phyloP scores from a whole-genome alignment of 116 monocot species.

The Trichopus zeylanicus region DNA sequence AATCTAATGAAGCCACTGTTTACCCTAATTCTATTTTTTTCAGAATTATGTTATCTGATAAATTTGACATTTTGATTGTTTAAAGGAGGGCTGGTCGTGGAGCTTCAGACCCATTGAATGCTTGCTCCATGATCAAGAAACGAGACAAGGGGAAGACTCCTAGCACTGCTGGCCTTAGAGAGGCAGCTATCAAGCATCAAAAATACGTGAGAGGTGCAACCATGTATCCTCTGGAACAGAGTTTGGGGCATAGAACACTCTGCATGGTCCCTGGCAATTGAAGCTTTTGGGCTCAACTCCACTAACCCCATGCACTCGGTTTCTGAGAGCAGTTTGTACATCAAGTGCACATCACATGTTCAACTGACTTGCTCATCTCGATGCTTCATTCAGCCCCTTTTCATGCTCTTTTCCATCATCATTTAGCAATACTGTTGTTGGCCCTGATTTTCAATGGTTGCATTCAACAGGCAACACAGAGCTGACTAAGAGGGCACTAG shows the following conservation, averaged over 20 bases:
- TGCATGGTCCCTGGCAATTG: constrained; percentile 43
- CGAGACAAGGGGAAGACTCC: constrained; percentile 24
- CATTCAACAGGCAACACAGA: too few relatives aligned
- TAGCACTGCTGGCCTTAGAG: constrained; percentile 22
- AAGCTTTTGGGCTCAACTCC: neutral
- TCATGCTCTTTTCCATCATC: neutral
- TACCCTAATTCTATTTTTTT: neutral
- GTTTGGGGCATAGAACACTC: constrained; percentile 51
- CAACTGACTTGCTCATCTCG: neutral
- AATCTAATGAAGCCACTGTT: too few relatives aligned
- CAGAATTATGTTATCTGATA: neutral
- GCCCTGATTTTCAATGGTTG: too few relatives aligned
- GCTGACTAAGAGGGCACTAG: too few relatives aligned
- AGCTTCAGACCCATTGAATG: constrained; percentile 28
- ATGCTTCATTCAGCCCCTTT: neutral
- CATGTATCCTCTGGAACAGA: constrained; percentile 78
- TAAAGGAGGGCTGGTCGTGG: constrained; percentile 56
- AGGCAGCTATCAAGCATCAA: constrained; percentile 49
- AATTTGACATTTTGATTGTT: neutral
- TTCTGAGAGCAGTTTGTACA: neutral
- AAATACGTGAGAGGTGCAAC: constrained; percentile 59
- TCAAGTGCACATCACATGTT: neutral
- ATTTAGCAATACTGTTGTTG: neutral
- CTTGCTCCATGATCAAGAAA: constrained; percentile 66
- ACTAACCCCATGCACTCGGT: neutral